Evolutionary conservation across 1,284 basidiomycete species (phyloP).

Genomic region (Tilletia setariae): DNA sequence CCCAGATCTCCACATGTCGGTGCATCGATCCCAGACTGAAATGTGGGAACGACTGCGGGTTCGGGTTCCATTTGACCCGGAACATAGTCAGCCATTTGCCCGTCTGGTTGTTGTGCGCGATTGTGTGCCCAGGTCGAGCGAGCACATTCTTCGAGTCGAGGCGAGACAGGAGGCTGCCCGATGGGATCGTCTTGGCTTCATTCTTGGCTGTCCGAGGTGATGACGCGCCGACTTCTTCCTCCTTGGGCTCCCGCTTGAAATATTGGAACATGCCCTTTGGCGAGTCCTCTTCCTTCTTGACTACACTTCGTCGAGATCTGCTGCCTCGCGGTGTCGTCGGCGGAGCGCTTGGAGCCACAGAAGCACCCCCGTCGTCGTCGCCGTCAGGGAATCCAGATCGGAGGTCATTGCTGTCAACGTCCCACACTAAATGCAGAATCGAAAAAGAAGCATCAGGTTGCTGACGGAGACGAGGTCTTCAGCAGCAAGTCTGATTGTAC

Average conservation of each 20-base stretch:
- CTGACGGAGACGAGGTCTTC: not conserved
- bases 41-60: constrained; percentile 39
- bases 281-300: constrained; percentile 25
- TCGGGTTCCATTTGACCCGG: constrained; percentile 44
- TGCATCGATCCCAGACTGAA: constrained; percentile 50
- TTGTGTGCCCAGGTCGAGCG: constrained; percentile 19
- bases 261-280: constrained; percentile 4
- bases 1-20: constrained; percentile 45
- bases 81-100: constrained; percentile 54
- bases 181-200: not conserved
- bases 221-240: not conserved
- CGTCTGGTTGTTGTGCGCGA: constrained; percentile 53
- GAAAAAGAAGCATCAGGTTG: not conserved
- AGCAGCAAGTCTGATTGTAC: constrained; percentile 17
- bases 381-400: not conserved
- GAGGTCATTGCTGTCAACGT: not conserved
- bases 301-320: constrained; percentile 14
- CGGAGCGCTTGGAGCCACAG: constrained; percentile 14
- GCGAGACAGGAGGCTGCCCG: not conserved
- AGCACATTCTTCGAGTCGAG: constrained; percentile 27
- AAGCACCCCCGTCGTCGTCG: not conserved
- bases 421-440: constrained; percentile 15
- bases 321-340: not conserved
- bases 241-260: not conserved
- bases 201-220: not conserved